A percentile compares a stretch with the other conserved stretches of the same genome.
Conservation (phyloP, 2,329 filamentous ascomycete genomes). For the Ascochyta viciae-villosae region DNA sequence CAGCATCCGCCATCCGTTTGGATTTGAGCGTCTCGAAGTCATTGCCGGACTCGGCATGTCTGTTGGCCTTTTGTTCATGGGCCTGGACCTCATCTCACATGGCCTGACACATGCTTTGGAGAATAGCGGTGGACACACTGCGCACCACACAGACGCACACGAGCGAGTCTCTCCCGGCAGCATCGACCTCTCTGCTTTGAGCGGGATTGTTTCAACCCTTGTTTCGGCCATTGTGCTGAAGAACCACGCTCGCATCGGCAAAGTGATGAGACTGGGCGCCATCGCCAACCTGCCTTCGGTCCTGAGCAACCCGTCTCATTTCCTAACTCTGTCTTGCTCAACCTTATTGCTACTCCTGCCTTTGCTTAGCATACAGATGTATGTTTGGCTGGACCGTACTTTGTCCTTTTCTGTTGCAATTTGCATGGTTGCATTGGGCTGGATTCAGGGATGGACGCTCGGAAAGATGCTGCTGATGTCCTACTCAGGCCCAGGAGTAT, state of each 20-base stretch:
- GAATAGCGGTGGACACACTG: slow-evolving; percentile 70
- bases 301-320: slow-evolving; percentile 94
- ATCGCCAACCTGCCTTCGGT: slow-evolving; percentile 82
- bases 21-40: slow-evolving; percentile 88
- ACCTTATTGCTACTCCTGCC: slow-evolving; percentile 80
- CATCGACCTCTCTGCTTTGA: slow-evolving; percentile 80
- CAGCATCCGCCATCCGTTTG: slow-evolving; percentile 92
- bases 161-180: slow-evolving; percentile 74
- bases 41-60: slow-evolving; percentile 96
- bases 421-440: slow-evolving; percentile 87
- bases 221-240: slow-evolving; percentile 85
- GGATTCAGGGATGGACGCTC: slow-evolving; percentile 82
- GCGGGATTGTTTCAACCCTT: slow-evolving; percentile 82
- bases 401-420: slow-evolving; percentile 83
- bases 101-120: slow-evolving; percentile 93
- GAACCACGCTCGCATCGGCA: slow-evolving; percentile 91
- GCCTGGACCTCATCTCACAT: slow-evolving; percentile 92
- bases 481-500: slow-evolving; percentile 69
- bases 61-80: slow-evolving; percentile 95
- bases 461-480: slow-evolving; percentile 97
- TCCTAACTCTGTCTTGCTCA: slow-evolving; percentile 89
- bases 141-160: slow-evolving; percentile 74
- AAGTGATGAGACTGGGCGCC: slow-evolving; percentile 85
- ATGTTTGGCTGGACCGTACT: slow-evolving; percentile 81
- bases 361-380: slow-evolving; percentile 79